A percentile compares a stretch with the other conserved stretches of the same genome.
phyloP scores from a whole-genome alignment of 129 eudicot genomes.

The Flaveria robusta region DNA sequence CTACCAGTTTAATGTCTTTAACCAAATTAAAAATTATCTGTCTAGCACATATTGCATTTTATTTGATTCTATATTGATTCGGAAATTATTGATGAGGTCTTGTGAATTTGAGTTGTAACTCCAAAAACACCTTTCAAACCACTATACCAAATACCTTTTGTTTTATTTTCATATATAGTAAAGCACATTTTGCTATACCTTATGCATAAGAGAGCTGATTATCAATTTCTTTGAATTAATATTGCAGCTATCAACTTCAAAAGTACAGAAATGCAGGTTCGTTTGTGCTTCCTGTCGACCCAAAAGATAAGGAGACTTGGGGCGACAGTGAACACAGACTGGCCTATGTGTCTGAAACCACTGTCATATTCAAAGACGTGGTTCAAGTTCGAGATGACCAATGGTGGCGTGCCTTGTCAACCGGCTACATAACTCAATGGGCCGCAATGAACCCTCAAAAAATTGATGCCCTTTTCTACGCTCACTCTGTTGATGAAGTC shows the following conservation, averaged over 20 bases:
- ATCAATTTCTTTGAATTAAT: background rate
- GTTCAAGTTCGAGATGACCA: constrained; percentile 94
- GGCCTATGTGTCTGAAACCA: constrained; percentile 94
- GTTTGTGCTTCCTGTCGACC: constrained; percentile 84
- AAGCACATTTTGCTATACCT: background rate
- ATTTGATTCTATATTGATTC: too few relatives aligned
- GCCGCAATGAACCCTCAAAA: constrained; percentile 96
- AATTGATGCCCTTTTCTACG: constrained; percentile 90
- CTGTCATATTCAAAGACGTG: constrained; percentile 89
- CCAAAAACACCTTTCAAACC: background rate
- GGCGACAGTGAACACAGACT: constrained; percentile 97
- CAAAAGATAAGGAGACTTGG: constrained; percentile 96
- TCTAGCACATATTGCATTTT: too few relatives aligned
- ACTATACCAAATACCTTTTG: background rate
- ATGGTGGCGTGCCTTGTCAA: constrained; percentile 96
- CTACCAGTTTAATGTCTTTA: too few relatives aligned
- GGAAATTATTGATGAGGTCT: too few relatives aligned
- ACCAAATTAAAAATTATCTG: too few relatives aligned
- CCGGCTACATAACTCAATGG: constrained; percentile 96
- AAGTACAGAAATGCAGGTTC: constrained; percentile 94
- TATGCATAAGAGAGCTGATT: background rate
- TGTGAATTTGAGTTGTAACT: background rate
- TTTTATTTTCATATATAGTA: background rate
- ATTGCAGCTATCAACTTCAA: constrained; percentile 91
- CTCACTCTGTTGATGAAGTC: constrained; percentile 79